phyloP scores from a whole-genome alignment of 2,329 filamentous ascomycete species.

The Cladosporium phlei region DNA sequence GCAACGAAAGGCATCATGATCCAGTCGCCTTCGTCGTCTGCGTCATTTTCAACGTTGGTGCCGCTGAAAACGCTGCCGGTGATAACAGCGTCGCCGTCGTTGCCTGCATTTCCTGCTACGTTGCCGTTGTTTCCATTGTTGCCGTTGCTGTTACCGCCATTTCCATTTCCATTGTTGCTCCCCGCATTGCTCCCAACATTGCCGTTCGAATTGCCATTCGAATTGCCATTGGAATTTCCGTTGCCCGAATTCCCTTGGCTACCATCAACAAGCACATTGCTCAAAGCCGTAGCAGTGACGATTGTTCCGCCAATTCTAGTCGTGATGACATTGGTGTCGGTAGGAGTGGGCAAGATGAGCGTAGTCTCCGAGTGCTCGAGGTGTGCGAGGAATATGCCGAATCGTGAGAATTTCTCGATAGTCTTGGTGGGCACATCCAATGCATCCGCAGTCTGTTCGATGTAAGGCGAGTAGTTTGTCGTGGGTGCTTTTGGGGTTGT shows the following conservation, averaged over 20 bases:
- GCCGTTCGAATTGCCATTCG: background rate
- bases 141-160: background rate
- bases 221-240: background rate
- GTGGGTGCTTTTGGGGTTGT: background rate
- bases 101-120: background rate
- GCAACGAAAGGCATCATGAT: constrained; percentile 18
- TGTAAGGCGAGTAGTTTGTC: background rate
- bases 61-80: constrained; percentile 20
- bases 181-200: background rate
- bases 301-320: constrained; percentile 17
- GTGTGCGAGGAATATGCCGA: constrained; percentile 18
- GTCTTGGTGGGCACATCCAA: constrained; percentile 1
- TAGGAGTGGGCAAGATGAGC: constrained; percentile 19
- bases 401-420: background rate
- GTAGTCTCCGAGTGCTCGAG: constrained; percentile 22
- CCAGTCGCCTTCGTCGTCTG: constrained; percentile 10
- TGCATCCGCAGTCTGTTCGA: constrained; percentile 9
- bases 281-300: constrained; percentile 19
- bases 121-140: background rate
- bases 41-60: constrained; percentile 7
- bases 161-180: background rate
- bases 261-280: constrained; percentile 1
- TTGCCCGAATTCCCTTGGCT: constrained; percentile 1
- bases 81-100: constrained; percentile 32
- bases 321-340: constrained; percentile 17